A percentile compares a stretch with the other conserved stretches of the same genome.
Conservation (phyloP, 2,329 filamentous ascomycete genomes). For the Talaromyces sp. region DNA sequence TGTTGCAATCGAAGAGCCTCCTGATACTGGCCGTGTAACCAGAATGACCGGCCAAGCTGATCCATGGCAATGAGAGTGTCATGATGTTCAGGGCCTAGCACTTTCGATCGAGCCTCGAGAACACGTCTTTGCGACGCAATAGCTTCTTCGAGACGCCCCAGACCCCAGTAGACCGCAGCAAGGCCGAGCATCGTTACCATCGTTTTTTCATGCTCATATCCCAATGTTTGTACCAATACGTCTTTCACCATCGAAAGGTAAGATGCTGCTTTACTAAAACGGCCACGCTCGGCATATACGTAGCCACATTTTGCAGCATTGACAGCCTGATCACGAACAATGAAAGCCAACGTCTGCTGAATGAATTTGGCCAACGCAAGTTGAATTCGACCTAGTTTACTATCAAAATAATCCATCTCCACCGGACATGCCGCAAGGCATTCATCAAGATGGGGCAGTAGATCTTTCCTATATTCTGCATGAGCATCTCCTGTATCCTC, state of each 20-base stretch:
- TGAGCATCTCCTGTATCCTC: conserved; percentile 14
- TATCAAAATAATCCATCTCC: conserved; percentile 2
- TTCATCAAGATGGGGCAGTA: conserved; percentile 22
- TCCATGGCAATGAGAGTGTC: conserved; percentile 26
- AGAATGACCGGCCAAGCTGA: conserved; percentile 20
- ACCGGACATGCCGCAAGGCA: conserved; percentile 14
- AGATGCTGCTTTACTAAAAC: conserved; percentile 17
- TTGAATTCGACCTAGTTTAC: conserved; percentile 6
- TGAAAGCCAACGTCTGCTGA: conserved; percentile 11
- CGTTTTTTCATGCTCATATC: conserved; percentile 13
- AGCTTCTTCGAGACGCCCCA: conserved; percentile 16
- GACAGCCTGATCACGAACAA: conserved; percentile 12
- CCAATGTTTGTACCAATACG: conserved; percentile 11
- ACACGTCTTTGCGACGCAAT: conserved; percentile 17
- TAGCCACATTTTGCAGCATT: conserved; percentile 21
- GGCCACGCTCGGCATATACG: conserved; percentile 19
- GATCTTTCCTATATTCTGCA: conserved; percentile 19
- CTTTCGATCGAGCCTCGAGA: conserved; percentile 11
- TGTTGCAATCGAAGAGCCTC: conserved; percentile 20
- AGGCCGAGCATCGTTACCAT: conserved; percentile 15
- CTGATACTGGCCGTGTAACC: conserved; percentile 16
- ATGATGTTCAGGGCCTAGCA: conserved; percentile 21
- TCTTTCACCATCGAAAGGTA: conserved; percentile 18
- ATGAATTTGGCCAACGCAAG: conserved; percentile 8
- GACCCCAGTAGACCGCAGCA: conserved; percentile 13